Evolutionary conservation across 768 basidiomycete species (phyloP).

Genomic region (Boletus vermiculosoides): DNA sequence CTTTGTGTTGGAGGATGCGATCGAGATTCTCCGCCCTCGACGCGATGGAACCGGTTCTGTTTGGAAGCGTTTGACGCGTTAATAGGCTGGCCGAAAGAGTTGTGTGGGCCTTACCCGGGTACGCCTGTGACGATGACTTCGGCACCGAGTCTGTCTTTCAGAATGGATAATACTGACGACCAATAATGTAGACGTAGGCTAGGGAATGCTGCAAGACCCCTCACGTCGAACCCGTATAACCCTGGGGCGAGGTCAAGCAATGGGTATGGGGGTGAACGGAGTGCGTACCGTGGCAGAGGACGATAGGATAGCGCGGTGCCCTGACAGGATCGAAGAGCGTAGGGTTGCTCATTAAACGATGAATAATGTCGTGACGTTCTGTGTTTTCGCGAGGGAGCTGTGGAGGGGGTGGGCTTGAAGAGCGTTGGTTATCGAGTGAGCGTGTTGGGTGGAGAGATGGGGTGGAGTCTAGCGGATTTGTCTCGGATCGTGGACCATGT

Average conservation of each 20-base stretch:
- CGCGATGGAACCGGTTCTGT: slow-evolving; percentile 84
- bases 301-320: slow-evolving; percentile 84
- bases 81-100: not conserved
- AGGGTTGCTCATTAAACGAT: slow-evolving; percentile 73
- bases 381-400: slow-evolving; percentile 21
- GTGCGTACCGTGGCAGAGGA: slow-evolving; percentile 85
- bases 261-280: not conserved
- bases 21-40: slow-evolving; percentile 79
- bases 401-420: not conserved
- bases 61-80: not conserved
- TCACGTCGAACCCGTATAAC: slow-evolving; percentile 92
- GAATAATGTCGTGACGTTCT: slow-evolving; percentile 50
- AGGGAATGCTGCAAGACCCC: slow-evolving; percentile 80
- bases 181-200: slow-evolving; percentile 90
- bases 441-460: slow-evolving; percentile 8
- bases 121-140: slow-evolving; percentile 97
- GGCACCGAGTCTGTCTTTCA: slow-evolving; percentile 79
- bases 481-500: not conserved
- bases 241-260: slow-evolving; percentile 44
- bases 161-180: slow-evolving; percentile 79
- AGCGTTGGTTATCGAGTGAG: slow-evolving; percentile 10
- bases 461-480: not conserved
- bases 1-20: slow-evolving; percentile 60
- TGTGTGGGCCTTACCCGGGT: slow-evolving; percentile 62
- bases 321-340: slow-evolving; percentile 75